Evolutionary conservation across 441 rosid species (phyloP), one percentile per base, ranked within the genome.

Genomic region (Syzygium syzygioides): DNA sequence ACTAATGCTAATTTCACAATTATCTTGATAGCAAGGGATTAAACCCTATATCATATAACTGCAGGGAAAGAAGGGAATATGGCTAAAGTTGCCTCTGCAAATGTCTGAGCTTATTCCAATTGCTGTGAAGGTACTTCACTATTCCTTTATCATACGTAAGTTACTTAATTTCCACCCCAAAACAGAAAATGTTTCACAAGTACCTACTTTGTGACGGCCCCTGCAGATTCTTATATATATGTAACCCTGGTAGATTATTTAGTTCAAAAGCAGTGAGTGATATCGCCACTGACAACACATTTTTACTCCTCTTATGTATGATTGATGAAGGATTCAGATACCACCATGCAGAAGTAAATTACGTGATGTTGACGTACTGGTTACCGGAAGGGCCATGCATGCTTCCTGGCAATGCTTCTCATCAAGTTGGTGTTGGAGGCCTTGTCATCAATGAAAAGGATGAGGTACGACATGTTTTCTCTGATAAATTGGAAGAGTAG

Each of bases 341-440:
- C 53, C 87, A 56, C 87, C 68, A 85, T 0, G 87, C 87, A 23
- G 87, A 85, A 59, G 56, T 14, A 59, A 59, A 59, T 55, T 53
- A 55, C 2, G 68, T 56, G 50, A 85, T 85, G 66, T n/a, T 85
- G 66, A 85, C 87, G 4, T 85, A 18, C 28, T 85, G 87, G 87
- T 59, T 85, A 32, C 87, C 53, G 0, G 87, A 55, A 85, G 87
- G 87, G 7, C 87, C 87, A 55, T 55, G 87, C 87, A 85, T 32
- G 87, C 66, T 85, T 56, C 87, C 87, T 54, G 68, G 59, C n/a
- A 85, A 55, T 7, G 87, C 87, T 53, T 85, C 87, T 55, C 87
- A 85, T 85, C 87, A 85, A 56, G 87, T 85, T 26, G 87, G 87
- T 45, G 87, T 85, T 56, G 87, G 66, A 55, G 66, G 87, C 41